Evolutionary conservation across 805 yeast species (phyloP).

Genomic region (Osmozyma mogii): DNA sequence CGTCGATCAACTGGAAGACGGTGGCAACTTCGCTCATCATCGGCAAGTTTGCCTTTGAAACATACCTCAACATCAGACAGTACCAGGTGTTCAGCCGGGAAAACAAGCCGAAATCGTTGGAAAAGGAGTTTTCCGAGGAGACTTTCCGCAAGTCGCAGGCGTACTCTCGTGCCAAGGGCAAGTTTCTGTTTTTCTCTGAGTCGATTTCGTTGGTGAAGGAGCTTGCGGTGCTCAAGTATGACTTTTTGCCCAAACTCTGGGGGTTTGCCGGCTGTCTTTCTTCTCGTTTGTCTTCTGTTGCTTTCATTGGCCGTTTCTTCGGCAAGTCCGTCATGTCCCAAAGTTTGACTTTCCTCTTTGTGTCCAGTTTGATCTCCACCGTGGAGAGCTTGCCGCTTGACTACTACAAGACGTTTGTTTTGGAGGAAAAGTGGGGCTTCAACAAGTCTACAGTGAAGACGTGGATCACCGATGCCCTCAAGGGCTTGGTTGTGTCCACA

Average conservation of each 20-base stretch:
- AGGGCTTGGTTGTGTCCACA: constrained; percentile 44
- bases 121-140: constrained; percentile 59
- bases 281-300: constrained; percentile 35
- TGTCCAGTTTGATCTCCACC: constrained; percentile 44
- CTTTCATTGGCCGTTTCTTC: constrained; percentile 27
- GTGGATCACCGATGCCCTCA: constrained; percentile 69
- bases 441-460: constrained; percentile 71
- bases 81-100: constrained; percentile 50
- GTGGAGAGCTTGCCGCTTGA: constrained; percentile 58
- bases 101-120: constrained; percentile 60
- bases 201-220: constrained; percentile 48
- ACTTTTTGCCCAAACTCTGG: constrained; percentile 40
- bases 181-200: constrained; percentile 53
- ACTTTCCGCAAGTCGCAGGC: constrained; percentile 71
- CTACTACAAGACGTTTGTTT: constrained; percentile 73
- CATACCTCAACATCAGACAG: constrained; percentile 71
- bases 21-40: constrained; percentile 67
- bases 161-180: constrained; percentile 73
- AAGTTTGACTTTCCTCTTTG: constrained; percentile 53
- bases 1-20: constrained; percentile 73
- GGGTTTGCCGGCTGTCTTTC: constrained; percentile 52
- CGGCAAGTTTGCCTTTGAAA: constrained; percentile 68
- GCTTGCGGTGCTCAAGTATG: constrained; percentile 47
- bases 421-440: constrained; percentile 91
- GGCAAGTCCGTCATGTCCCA: constrained; percentile 58